Percentiles rank a stretch among this genome's conserved stretches.
phyloP scores from a whole-genome alignment of 2,329 filamentous ascomycete genomes.

The Exophiala lecanii-corni region DNA sequence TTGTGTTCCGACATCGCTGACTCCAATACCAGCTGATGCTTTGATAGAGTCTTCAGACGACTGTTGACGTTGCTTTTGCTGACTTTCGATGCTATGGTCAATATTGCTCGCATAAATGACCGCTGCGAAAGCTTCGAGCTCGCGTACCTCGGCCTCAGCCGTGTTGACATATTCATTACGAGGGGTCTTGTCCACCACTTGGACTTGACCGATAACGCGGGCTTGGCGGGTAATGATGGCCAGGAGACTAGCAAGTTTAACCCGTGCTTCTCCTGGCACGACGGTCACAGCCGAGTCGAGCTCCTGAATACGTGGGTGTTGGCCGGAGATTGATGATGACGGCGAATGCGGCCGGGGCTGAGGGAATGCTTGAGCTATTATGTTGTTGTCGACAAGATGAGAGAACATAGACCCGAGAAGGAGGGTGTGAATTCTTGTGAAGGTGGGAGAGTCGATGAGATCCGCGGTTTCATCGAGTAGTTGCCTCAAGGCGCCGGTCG shows the following conservation, averaged over 20 bases:
- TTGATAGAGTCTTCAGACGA: slow-evolving; percentile 16
- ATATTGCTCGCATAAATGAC: slow-evolving; percentile 48
- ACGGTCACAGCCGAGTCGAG: slow-evolving; percentile 42
- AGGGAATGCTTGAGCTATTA: slow-evolving; percentile 75
- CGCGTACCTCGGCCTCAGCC: slow-evolving; percentile 44
- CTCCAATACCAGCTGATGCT: slow-evolving; percentile 16
- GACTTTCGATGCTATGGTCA: slow-evolving; percentile 28
- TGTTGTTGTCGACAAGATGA: slow-evolving; percentile 74
- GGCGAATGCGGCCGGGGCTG: slow-evolving; percentile 35
- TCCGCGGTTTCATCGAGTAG: slow-evolving; percentile 95
- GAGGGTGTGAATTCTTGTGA: slow-evolving; percentile 77
- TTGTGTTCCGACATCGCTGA: slow-evolving; percentile 17
- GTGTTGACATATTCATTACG: slow-evolving; percentile 43
- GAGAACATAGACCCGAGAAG: slow-evolving; percentile 86
- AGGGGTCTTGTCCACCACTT: slow-evolving; percentile 41
- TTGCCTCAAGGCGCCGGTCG: slow-evolving; percentile 59
- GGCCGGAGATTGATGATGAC: slow-evolving; percentile 45
- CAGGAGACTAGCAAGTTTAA: slow-evolving; percentile 82
- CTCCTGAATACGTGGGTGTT: slow-evolving; percentile 24
- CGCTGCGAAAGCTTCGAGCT: slow-evolving; percentile 45
- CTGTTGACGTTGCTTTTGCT: slow-evolving; percentile 1
- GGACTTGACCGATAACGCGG: slow-evolving; percentile 69
- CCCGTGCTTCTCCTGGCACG: slow-evolving; percentile 43
- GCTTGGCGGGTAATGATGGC: slow-evolving; percentile 89
- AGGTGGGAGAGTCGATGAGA: slow-evolving; percentile 87